Base-by-base conservation (phyloP, 441 rosid genomes). In the Breynia disticha region DNA sequence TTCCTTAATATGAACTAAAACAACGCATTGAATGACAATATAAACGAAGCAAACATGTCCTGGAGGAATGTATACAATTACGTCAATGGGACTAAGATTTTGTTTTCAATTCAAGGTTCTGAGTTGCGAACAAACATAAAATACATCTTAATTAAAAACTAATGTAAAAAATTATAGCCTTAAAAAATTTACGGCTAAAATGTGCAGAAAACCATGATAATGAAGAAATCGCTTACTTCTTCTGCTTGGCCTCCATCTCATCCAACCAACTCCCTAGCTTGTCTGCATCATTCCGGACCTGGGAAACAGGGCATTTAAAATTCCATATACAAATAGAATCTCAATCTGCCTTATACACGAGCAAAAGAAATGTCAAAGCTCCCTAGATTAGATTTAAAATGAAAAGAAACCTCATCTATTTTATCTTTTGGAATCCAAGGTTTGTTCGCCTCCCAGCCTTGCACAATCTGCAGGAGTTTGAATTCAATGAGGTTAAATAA, bases 351-450 rank as follows among this genome's bases (percentile, higher is more conserved):
- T 42, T 41, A 11, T 24, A 35, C 20, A 46, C 11, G 46, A 24
- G 11, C 35, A 15, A 42, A 18, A 55, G 56, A 24, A 52, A 16
- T 46, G 52, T 56, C 6, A 38, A 45, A 50, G 42, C 28, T 11
- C 32, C 55, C 5, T 9, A 47, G 21, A 42, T 46, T 41, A 61
- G 39, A 59, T 19, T 28, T 16, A 5, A 35, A n/a, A 22, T 20
- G 50, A 57, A 56, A 54, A 61, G 58, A 20, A 18, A 93, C 99
- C 96, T 86, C 95, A 44, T 80, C 77, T 66, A 83, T 70, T 73
- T 60, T 83, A 39, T 75, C 83, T 68, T 75, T 84, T 4, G 97
- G 95, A 77, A 93, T 87, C 97, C 97, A 93, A 43, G 93, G 74
- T 65, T 89, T 93, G 56, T 78, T 78, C 1, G 68, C 61, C 65